Percentiles rank a stretch among this genome's conserved stretches.
Evolutionary conservation across 495 filamentous ascomycete genomes (phyloP).

Genomic region (Tuber indicum): DNA sequence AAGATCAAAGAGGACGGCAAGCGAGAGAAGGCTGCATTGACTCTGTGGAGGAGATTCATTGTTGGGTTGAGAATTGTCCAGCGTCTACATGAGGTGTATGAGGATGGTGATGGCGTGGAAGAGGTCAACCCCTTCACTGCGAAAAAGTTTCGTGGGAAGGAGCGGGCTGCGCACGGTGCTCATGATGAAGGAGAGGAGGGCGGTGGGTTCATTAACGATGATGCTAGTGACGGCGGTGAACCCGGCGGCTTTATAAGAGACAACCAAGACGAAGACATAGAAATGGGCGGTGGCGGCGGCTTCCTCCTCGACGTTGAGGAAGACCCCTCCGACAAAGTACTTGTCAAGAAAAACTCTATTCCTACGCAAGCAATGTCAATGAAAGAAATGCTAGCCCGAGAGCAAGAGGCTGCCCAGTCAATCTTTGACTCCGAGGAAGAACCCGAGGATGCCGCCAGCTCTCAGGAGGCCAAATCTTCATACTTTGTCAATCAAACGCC

Average conservation of each 20-base stretch:
- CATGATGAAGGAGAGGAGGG: slow-evolving; percentile 12
- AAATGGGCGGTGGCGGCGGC: not conserved
- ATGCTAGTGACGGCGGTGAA: slow-evolving; percentile 38
- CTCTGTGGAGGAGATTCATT: slow-evolving; percentile 78
- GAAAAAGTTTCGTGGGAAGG: slow-evolving; percentile 9
- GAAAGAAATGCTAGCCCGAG: slow-evolving; percentile 14
- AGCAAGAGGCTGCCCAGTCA: not conserved
- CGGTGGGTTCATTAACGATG: slow-evolving; percentile 49
- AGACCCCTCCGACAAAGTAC: not conserved
- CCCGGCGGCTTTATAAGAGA: slow-evolving; percentile 19
- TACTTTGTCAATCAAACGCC: slow-evolving; percentile 5
- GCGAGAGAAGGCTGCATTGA: slow-evolving; percentile 63
- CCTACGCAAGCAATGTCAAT: slow-evolving; percentile 5
- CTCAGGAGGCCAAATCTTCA: slow-evolving; percentile 7
- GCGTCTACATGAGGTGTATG: slow-evolving; percentile 73
- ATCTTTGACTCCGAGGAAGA: slow-evolving; percentile 7
- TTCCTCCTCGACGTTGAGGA: slow-evolving; percentile 22
- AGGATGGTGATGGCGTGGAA: slow-evolving; percentile 40
- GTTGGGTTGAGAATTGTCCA: slow-evolving; percentile 77
- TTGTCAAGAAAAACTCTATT: not conserved
- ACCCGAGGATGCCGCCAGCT: not conserved
- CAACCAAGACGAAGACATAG: not conserved
- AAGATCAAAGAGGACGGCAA: slow-evolving; percentile 75
- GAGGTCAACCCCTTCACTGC: slow-evolving; percentile 47
- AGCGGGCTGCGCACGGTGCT: not conserved